Conservation (phyloP, 2,329 filamentous ascomycete species). For the Coniochaeta sp. region DNA sequence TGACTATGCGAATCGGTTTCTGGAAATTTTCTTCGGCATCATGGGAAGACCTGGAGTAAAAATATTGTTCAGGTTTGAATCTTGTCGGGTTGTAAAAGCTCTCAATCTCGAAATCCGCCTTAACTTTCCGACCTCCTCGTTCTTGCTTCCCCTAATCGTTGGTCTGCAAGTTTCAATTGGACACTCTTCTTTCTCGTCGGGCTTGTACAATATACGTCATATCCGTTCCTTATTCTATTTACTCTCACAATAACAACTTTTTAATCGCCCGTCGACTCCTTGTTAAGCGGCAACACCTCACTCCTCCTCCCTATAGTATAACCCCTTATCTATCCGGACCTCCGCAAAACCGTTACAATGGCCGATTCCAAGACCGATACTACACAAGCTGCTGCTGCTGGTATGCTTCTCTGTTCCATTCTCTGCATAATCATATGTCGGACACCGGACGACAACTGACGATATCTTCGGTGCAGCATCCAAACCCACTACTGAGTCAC, state of each 20-base stretch:
- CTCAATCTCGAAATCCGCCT: background rate
- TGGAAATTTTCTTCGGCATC: slow-evolving; percentile 5
- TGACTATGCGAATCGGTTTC: background rate
- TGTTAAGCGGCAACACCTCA: background rate
- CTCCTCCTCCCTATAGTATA: background rate
- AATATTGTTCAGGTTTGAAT: background rate
- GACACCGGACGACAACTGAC: background rate
- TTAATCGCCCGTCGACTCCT: background rate
- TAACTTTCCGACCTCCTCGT: background rate
- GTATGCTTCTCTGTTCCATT: background rate
- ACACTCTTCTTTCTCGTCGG: background rate
- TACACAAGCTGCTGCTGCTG: background rate
- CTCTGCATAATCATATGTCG: background rate
- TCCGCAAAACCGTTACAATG: background rate
- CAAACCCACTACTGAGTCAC: slow-evolving; percentile 10
- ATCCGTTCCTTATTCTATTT: background rate
- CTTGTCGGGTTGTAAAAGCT: slow-evolving; percentile 1
- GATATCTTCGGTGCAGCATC: slow-evolving; percentile 4
- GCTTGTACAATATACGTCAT: slow-evolving; percentile 3
- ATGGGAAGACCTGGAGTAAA: slow-evolving; percentile 3
- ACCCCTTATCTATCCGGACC: background rate
- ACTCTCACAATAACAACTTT: background rate
- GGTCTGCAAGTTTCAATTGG: background rate
- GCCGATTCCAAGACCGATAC: background rate
- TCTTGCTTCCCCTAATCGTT: background rate